Conservation (phyloP, 306 rosid genomes). For the Erythrophleum fordii region DNA sequence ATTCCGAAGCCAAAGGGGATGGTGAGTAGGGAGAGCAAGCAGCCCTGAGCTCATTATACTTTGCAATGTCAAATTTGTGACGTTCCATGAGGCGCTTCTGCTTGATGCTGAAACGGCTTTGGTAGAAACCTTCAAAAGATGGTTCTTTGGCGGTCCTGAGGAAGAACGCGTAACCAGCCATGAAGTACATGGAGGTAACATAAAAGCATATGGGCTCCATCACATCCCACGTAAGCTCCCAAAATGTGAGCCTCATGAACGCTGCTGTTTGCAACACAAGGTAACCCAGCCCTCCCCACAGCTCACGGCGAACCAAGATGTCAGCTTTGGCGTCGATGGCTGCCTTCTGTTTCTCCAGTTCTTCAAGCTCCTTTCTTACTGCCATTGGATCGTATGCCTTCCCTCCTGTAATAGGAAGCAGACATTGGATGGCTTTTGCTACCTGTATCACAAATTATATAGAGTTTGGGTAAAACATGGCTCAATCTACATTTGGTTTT, state of each 20-base stretch:
- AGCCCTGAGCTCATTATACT: constrained; percentile 58
- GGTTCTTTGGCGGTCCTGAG: constrained; percentile 80
- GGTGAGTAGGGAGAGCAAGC: constrained; percentile 37
- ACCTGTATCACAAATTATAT: constrained; percentile 62
- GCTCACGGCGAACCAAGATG: constrained; percentile 70
- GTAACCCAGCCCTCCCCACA: constrained; percentile 66
- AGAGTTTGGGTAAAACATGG: constrained; percentile 49
- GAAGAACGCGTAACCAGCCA: constrained; percentile 74
- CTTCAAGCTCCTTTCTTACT: constrained; percentile 55
- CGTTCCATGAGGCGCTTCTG: constrained; percentile 68
- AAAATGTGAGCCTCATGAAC: constrained; percentile 84
- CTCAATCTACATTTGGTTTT: constrained; percentile 23
- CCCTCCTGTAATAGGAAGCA: constrained; percentile 45
- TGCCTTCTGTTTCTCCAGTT: constrained; percentile 56
- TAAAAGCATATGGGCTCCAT: constrained; percentile 92
- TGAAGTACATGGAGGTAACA: constrained; percentile 72
- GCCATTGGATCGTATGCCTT: constrained; percentile 38
- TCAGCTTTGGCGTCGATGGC: constrained; percentile 59
- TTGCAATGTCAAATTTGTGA: constrained; percentile 55
- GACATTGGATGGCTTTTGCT: constrained; percentile 48
- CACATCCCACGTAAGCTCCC: constrained; percentile 94
- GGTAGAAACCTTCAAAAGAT: constrained; percentile 73
- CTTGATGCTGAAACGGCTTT: constrained; percentile 61
- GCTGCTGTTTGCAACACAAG: constrained; percentile 60
- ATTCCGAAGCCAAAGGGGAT: neutral